Conservation (phyloP, 768 basidiomycete species). For the Trametes cingulata region DNA sequence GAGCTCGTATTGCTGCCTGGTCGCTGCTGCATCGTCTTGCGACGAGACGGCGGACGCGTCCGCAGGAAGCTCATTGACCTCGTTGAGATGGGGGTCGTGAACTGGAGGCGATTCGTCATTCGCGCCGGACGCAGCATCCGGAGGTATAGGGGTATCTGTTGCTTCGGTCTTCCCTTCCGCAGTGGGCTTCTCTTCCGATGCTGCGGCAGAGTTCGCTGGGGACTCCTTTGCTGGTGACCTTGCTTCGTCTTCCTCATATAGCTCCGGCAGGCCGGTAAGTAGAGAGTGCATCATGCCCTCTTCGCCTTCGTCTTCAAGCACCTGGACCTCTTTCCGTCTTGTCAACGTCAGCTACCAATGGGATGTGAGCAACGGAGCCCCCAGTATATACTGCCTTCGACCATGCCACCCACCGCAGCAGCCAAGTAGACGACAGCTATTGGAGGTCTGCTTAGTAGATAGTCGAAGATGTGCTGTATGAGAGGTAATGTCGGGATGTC, state of each 20-base stretch:
- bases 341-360: constrained; percentile 65
- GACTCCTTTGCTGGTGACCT: constrained; percentile 5
- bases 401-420: constrained; percentile 60
- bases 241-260: constrained; percentile 45
- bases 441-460: constrained; percentile 79
- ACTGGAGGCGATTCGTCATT: too few relatives aligned
- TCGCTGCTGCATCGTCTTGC: too few relatives aligned
- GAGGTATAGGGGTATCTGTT: neutral
- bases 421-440: constrained; percentile 80
- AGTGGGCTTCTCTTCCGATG: neutral
- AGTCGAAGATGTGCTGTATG: constrained; percentile 92
- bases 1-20: too few relatives aligned
- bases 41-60: too few relatives aligned
- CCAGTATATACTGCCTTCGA: neutral
- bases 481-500: constrained; percentile 88
- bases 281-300: constrained; percentile 83
- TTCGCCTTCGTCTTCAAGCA: constrained; percentile 67
- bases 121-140: too few relatives aligned
- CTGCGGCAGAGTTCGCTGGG: neutral
- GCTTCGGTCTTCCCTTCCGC: neutral
- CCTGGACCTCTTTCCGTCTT: constrained; percentile 65
- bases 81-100: too few relatives aligned
- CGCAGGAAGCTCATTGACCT: too few relatives aligned
- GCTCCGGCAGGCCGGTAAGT: constrained; percentile 62
- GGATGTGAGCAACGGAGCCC: neutral